These are phyloP conservation scores for Aspergillus kassunensis DNA, from an alignment of 495 filamentous ascomycete genomes.

Conservation along the genomic window DNA sequence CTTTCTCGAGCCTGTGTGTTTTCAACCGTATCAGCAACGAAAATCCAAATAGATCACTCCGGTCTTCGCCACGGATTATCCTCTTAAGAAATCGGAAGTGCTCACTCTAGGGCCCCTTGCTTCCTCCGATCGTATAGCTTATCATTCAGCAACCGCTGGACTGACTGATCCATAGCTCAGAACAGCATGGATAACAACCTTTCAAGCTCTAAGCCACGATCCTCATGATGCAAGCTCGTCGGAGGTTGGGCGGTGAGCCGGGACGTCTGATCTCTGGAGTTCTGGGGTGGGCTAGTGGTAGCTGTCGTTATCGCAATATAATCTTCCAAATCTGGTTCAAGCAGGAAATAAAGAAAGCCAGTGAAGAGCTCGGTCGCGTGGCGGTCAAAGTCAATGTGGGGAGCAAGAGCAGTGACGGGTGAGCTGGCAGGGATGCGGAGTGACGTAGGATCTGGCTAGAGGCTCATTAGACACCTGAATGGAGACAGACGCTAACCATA, in stretches of 20 bases:
- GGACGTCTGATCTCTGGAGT: constrained; percentile 5
- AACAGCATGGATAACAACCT: constrained; percentile 21
- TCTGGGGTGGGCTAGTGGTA: not conserved
- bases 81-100: constrained; percentile 8
- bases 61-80: not conserved
- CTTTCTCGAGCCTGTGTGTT: constrained; percentile 69
- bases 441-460: constrained; percentile 35
- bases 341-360: not conserved
- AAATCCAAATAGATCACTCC: not conserved
- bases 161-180: constrained; percentile 74
- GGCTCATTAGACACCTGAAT: not conserved
- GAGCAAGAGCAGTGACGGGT: constrained; percentile 24
- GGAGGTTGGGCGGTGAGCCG: constrained; percentile 16
- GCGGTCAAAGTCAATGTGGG: constrained; percentile 15
- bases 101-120: constrained; percentile 93
- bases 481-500: not conserved
- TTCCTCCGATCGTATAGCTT: constrained; percentile 98
- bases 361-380: constrained; percentile 2
- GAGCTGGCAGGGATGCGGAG: constrained; percentile 37
- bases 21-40: constrained; percentile 11
- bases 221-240: constrained; percentile 30
- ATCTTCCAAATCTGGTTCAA: not conserved
- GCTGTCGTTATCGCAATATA: constrained; percentile 16
- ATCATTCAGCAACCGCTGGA: constrained; percentile 90
- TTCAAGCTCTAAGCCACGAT: constrained; percentile 24